Evolutionary conservation across 1,284 basidiomycete genomes (phyloP).

Genomic region (Austropuccinia psidii): DNA sequence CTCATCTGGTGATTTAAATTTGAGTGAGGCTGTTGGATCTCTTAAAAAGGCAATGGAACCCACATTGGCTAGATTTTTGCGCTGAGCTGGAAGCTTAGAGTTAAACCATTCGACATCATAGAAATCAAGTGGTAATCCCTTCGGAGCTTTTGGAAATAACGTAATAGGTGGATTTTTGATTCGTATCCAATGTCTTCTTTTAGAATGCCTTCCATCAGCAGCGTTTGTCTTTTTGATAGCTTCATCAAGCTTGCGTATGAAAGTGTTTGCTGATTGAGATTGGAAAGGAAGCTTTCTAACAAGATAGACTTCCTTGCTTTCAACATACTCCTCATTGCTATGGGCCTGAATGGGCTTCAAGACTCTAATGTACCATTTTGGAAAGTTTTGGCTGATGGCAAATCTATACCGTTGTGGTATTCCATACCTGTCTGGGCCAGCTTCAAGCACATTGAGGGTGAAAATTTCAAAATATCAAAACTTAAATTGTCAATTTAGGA

Average conservation of each 20-base stretch:
- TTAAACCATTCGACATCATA: conserved; percentile 10
- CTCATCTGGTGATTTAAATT: not conserved
- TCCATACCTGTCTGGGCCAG: too few species aligned
- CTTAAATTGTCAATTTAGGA: too few species aligned
- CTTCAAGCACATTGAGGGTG: too few species aligned
- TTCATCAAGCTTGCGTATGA: not conserved
- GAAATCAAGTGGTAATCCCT: conserved; percentile 8
- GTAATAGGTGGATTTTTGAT: not conserved
- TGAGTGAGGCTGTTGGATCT: not conserved
- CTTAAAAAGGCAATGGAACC: not conserved
- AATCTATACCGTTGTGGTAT: not conserved
- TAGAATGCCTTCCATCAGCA: not conserved
- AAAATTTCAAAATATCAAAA: too few species aligned
- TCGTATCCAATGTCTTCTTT: not conserved
- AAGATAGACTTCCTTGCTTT: not conserved
- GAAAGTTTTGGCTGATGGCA: not conserved
- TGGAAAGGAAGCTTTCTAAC: not conserved
- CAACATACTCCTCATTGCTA: not conserved
- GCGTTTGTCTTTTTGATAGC: not conserved
- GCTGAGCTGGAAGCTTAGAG: not conserved
- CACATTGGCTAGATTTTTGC: not conserved
- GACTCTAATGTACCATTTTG: not conserved
- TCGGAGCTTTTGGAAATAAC: not conserved
- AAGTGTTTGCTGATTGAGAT: not conserved
- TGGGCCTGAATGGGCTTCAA: not conserved